A percentile compares a stretch with the other conserved stretches of the same genome.
Evolutionary conservation across 202 grass and related monocot genomes (phyloP).

Genomic region (Eragrostis tef): DNA sequence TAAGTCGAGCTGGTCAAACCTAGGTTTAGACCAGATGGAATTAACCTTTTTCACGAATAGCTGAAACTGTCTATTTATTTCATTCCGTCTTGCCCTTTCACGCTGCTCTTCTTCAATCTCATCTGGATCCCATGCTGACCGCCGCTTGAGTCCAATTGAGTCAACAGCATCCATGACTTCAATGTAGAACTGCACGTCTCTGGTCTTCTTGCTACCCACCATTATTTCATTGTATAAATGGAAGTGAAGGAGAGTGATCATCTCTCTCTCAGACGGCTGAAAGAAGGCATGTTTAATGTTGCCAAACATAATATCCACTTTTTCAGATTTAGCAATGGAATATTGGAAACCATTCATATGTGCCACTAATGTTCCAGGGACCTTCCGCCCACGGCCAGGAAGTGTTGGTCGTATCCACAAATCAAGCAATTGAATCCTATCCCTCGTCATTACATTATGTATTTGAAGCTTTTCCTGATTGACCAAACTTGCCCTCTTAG

Average conservation of each 20-base stretch:
- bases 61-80: conserved; percentile 87
- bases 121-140: conserved; percentile 84
- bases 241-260: conserved; percentile 90
- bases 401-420: conserved; percentile 80
- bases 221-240: conserved; percentile 90
- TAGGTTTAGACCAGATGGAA: conserved; percentile 71
- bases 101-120: conserved; percentile 93
- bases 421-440: conserved; percentile 65
- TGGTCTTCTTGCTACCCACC: conserved; percentile 90
- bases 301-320: conserved; percentile 78
- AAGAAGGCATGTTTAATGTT: conserved; percentile 92
- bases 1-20: conserved; percentile 70
- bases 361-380: conserved; percentile 71
- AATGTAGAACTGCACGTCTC: conserved; percentile 89
- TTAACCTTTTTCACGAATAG: conserved; percentile 84
- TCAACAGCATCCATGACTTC: conserved; percentile 95
- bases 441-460: conserved; percentile 39
- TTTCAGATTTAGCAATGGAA: conserved; percentile 66
- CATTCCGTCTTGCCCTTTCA: conserved; percentile 83
- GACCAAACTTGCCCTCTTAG: conserved; percentile 83
- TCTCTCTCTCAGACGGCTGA: conserved; percentile 86
- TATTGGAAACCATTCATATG: conserved; percentile 87
- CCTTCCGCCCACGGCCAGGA: conserved; percentile 77
- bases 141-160: conserved; percentile 62
- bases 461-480: conserved; percentile 80